These are phyloP conservation scores for Globisporangium iwayamae DNA, from an alignment of 352 stramenopile species.

Conservation along the genomic window DNA sequence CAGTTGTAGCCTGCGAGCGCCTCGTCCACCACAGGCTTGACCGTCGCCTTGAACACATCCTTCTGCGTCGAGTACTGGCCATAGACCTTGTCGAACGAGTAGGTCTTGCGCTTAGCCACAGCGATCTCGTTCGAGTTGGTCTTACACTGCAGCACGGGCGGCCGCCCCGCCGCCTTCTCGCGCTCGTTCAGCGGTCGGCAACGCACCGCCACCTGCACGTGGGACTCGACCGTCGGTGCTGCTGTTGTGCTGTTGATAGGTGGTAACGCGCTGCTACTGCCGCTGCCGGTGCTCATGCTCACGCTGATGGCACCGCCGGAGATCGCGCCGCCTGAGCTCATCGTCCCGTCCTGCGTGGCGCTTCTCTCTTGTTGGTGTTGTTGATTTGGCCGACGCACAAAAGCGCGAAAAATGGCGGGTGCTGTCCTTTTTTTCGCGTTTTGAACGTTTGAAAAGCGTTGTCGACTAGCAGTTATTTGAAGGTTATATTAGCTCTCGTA, in stretches of 20 bases:
- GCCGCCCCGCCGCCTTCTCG: slow-evolving; percentile 75
- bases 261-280: not conserved
- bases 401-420: slow-evolving; percentile 7
- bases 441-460: slow-evolving; percentile 3
- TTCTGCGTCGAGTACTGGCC: slow-evolving; percentile 96
- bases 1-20: slow-evolving; percentile 95
- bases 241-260: not conserved
- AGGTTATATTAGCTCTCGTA: too few relatives aligned
- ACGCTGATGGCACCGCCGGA: slow-evolving; percentile 3
- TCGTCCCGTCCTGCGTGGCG: not conserved
- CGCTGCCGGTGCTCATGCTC: slow-evolving; percentile 5
- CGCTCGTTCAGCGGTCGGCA: slow-evolving; percentile 87
- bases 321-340: slow-evolving; percentile 7
- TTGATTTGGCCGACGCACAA: too few relatives aligned
- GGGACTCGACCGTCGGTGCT: slow-evolving; percentile 14
- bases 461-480: not conserved
- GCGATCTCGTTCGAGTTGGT: slow-evolving; percentile 81
- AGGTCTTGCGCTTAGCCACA: slow-evolving; percentile 87
- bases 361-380: not conserved
- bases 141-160: slow-evolving; percentile 85
- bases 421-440: slow-evolving; percentile 1
- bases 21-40: slow-evolving; percentile 95
- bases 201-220: slow-evolving; percentile 90
- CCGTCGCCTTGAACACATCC: slow-evolving; percentile 93
- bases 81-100: slow-evolving; percentile 92